phyloP scores from a whole-genome alignment of 192 early-diverging fungal genomes.

The Irineochytrium annulatum region DNA sequence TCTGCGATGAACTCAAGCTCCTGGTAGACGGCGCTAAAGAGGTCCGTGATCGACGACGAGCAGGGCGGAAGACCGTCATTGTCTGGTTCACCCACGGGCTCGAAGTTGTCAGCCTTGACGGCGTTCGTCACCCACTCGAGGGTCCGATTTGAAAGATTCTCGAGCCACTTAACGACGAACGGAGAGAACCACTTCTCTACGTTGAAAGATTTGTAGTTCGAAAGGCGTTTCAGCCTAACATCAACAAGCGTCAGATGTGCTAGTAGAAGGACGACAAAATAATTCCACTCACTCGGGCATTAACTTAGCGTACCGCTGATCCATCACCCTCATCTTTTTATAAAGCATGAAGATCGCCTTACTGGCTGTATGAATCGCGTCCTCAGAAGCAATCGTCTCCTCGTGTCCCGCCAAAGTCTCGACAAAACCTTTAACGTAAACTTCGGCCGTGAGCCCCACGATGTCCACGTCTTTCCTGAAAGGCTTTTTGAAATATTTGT shows the following conservation, averaged over 20 bases:
- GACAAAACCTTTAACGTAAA: slow-evolving; percentile 45
- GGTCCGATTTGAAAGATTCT: slow-evolving; percentile 36
- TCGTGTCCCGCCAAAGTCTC: slow-evolving; percentile 35
- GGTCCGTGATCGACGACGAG: slow-evolving; percentile 47
- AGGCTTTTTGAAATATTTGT: slow-evolving; percentile 43
- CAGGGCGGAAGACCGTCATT: slow-evolving; percentile 14
- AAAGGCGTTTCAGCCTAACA: not conserved
- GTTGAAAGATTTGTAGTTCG: slow-evolving; percentile 26
- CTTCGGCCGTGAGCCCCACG: slow-evolving; percentile 43
- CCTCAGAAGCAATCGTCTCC: slow-evolving; percentile 38
- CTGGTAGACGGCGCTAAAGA: slow-evolving; percentile 48
- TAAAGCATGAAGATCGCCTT: slow-evolving; percentile 45
- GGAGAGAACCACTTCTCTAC: slow-evolving; percentile 52
- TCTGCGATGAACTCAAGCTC: slow-evolving; percentile 52
- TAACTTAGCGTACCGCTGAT: slow-evolving; percentile 36
- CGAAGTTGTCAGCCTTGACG: slow-evolving; percentile 49
- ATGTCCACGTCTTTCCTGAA: slow-evolving; percentile 51
- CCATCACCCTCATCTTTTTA: slow-evolving; percentile 41
- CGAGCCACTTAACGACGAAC: slow-evolving; percentile 47
- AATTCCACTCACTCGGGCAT: slow-evolving; percentile 33
- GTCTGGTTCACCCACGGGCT: slow-evolving; percentile 32
- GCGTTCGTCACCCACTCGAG: slow-evolving; percentile 53
- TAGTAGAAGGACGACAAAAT: not conserved
- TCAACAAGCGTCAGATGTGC: not conserved
- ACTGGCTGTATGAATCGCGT: slow-evolving; percentile 35